Percentiles rank a stretch among this genome's conserved stretches.
Evolutionary conservation across 139 green algal species (phyloP).

Genomic region (Nannochloris sp.): DNA sequence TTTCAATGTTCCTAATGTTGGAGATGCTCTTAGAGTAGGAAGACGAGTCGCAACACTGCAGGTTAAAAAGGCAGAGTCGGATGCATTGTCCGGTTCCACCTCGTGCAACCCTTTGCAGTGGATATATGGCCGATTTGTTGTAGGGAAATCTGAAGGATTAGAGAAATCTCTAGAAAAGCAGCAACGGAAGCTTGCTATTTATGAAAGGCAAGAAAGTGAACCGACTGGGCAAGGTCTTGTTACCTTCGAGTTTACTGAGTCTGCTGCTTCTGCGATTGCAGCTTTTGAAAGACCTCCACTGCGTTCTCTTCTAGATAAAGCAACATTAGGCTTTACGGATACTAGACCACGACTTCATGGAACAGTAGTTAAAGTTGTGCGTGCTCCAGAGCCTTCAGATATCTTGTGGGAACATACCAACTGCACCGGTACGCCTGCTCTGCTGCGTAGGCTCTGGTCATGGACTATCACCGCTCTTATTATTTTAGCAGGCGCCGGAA

Average conservation of each 20-base stretch:
- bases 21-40: constrained; percentile 12
- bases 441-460: constrained; percentile 6
- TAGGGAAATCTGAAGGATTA: constrained; percentile 5
- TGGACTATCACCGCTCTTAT: constrained; percentile 25
- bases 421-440: constrained; percentile 3
- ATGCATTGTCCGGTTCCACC: constrained; percentile 7
- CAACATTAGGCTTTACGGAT: constrained; percentile 16
- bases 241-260: constrained; percentile 43
- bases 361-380: constrained; percentile 10
- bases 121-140: constrained; percentile 20
- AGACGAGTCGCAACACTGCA: constrained; percentile 9
- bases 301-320: not conserved
- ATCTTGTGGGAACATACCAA: constrained; percentile 42
- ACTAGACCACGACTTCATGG: constrained; percentile 13
- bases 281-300: constrained; percentile 23
- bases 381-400: constrained; percentile 46
- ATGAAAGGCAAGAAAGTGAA: constrained; percentile 22
- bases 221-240: constrained; percentile 41
- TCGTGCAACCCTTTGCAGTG: constrained; percentile 9
- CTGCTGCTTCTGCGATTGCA: constrained; percentile 26
- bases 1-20: constrained; percentile 9
- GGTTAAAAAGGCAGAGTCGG: constrained; percentile 8
- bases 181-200: constrained; percentile 22
- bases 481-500: constrained; percentile 18
- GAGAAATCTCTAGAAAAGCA: constrained; percentile 1